A percentile compares a stretch with the other conserved stretches of the same genome.
phyloP scores from a whole-genome alignment of 139 green algal species.

The Haematococcus lacustris region DNA sequence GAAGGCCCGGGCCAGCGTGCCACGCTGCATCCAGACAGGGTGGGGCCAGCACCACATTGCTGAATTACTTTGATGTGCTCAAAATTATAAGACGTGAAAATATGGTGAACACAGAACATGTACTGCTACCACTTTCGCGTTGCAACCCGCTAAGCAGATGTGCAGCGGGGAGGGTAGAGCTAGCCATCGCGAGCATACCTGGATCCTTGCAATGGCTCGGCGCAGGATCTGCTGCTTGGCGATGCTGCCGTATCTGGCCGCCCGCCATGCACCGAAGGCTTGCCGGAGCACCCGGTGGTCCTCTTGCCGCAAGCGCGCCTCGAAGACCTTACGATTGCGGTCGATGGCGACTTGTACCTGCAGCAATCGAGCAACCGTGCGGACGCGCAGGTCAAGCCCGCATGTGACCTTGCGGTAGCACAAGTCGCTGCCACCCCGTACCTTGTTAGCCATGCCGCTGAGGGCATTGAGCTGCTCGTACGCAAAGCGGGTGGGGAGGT shows the following conservation, averaged over 20 bases:
- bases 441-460: conserved; percentile 75
- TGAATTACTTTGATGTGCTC: too few relatives aligned
- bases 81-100: too few relatives aligned
- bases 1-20: conserved; percentile 43
- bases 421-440: too few relatives aligned
- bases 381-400: too few relatives aligned
- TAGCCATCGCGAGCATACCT: too few relatives aligned
- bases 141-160: too few relatives aligned
- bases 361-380: too few relatives aligned
- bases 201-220: conserved; percentile 33
- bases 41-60: too few relatives aligned
- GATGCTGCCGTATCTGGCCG: conserved; percentile 18
- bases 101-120: too few relatives aligned
- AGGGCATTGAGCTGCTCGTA: conserved; percentile 70
- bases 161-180: too few relatives aligned
- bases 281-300: conserved; percentile 30
- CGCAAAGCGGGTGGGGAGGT: conserved; percentile 66
- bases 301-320: conserved; percentile 40
- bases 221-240: conserved; percentile 44
- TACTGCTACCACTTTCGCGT: too few relatives aligned
- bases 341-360: conserved; percentile 71
- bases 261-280: conserved; percentile 44
- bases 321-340: conserved; percentile 71
- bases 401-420: too few relatives aligned
- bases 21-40: conserved; percentile 21